Conservation (phyloP, 2,329 filamentous ascomycete genomes). For the Akanthomyces uredinophilus region DNA sequence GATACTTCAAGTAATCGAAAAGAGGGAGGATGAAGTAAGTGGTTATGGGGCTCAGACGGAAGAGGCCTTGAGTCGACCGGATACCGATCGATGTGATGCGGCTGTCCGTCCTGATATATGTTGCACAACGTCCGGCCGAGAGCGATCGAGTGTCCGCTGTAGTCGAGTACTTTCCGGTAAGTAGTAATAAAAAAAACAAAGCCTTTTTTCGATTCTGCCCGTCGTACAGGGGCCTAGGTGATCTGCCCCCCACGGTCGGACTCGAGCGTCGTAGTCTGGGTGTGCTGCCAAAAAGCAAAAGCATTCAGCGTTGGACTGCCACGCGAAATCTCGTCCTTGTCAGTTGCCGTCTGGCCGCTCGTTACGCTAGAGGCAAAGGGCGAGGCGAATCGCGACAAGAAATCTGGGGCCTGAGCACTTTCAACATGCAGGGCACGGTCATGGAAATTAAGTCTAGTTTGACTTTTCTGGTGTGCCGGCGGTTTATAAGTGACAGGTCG, state of each 20-base stretch:
- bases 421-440: conserved; percentile 8
- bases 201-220: not conserved
- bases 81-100: not conserved
- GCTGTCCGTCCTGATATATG: conserved; percentile 4
- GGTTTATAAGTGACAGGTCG: conserved; percentile 2
- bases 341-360: not conserved
- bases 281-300: conserved; percentile 2
- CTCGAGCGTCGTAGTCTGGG: not conserved
- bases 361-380: not conserved
- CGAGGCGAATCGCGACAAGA: not conserved
- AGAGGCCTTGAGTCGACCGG: not conserved
- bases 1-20: not conserved
- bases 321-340: not conserved
- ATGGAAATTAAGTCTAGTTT: not conserved
- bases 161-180: not conserved
- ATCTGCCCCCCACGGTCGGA: conserved; percentile 1
- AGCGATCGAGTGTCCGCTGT: not conserved
- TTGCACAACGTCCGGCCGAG: not conserved
- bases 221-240: not conserved
- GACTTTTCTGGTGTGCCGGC: not conserved
- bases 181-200: too few relatives aligned
- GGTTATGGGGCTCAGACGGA: not conserved
- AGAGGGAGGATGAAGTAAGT: not conserved
- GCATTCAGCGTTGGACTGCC: not conserved
- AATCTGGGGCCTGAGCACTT: conserved; percentile 3